Conservation (phyloP, 352 stramenopile genomes). For the Hyaloperonospora arabidopsidis region DNA sequence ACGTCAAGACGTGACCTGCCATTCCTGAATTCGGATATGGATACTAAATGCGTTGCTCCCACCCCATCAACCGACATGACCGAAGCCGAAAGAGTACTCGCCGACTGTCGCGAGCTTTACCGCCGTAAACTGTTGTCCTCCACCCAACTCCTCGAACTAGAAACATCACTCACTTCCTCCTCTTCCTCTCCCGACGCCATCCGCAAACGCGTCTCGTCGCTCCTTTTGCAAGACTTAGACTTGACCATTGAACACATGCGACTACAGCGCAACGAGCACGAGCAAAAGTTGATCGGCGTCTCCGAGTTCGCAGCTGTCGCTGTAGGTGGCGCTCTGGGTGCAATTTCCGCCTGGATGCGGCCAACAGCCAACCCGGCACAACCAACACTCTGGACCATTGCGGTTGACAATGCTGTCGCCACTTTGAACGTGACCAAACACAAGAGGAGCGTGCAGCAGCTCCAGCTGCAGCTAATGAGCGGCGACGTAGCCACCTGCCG, state of each 20-base stretch:
- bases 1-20: too few relatives aligned
- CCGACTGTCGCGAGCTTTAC: slow-evolving; percentile 34
- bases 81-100: slow-evolving; percentile 14
- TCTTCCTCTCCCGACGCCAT: slow-evolving; percentile 3
- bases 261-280: slow-evolving; percentile 42
- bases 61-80: background rate
- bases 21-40: too few relatives aligned
- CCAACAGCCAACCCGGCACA: slow-evolving; percentile 12
- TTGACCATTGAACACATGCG: slow-evolving; percentile 40
- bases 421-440: slow-evolving; percentile 65
- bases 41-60: too few relatives aligned
- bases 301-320: slow-evolving; percentile 59
- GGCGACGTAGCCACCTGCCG: slow-evolving; percentile 48
- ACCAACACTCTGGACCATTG: slow-evolving; percentile 55
- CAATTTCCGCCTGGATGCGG: slow-evolving; percentile 62
- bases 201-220: slow-evolving; percentile 12
- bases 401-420: slow-evolving; percentile 62
- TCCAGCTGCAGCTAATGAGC: slow-evolving; percentile 54
- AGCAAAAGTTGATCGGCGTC: slow-evolving; percentile 37
- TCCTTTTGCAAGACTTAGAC: slow-evolving; percentile 44
- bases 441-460: slow-evolving; percentile 55
- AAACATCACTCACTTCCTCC: slow-evolving; percentile 9
- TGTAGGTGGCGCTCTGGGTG: slow-evolving; percentile 50
- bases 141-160: slow-evolving; percentile 29
- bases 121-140: slow-evolving; percentile 27